Evolutionary conservation across 2,329 filamentous ascomycete species (phyloP).

Genomic region (Chaetomium sp.): DNA sequence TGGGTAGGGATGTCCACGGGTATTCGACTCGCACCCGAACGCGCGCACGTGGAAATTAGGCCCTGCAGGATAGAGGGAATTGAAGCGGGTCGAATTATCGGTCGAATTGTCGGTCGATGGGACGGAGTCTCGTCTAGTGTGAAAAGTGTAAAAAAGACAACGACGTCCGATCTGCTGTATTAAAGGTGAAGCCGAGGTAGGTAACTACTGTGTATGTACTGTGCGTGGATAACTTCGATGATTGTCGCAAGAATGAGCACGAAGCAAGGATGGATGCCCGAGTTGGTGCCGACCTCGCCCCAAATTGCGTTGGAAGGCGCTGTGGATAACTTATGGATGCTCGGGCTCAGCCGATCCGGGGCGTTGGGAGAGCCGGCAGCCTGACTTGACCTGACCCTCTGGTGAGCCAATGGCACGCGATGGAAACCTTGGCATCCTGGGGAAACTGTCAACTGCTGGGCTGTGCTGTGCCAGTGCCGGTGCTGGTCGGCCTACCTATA

Average conservation of each 20-base stretch:
- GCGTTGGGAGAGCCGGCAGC: slow-evolving; percentile 3
- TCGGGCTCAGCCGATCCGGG: slow-evolving; percentile 23
- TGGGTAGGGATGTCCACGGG: background rate
- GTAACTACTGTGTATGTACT: background rate
- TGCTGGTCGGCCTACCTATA: background rate
- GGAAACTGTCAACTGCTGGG: background rate
- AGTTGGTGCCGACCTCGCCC: slow-evolving; percentile 10
- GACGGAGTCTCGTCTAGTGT: background rate
- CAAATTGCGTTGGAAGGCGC: slow-evolving; percentile 20
- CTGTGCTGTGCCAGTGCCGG: no score
- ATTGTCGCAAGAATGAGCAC: background rate
- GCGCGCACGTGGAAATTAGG: slow-evolving; percentile 14
- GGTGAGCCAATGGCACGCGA: background rate
- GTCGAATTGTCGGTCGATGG: background rate
- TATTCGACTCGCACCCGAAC: background rate
- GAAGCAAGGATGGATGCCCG: background rate
- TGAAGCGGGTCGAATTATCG: background rate
- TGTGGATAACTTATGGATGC: slow-evolving; percentile 19
- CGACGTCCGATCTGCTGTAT: slow-evolving; percentile 1
- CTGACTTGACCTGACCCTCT: no score
- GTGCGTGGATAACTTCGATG: background rate
- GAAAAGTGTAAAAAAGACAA: background rate
- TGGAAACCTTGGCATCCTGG: slow-evolving; percentile 2
- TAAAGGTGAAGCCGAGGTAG: background rate
- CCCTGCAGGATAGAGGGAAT: background rate